These are phyloP conservation scores for Ophiostoma novo-ulmi DNA, from an alignment of 2,329 filamentous ascomycete species.

Conservation along the genomic window DNA sequence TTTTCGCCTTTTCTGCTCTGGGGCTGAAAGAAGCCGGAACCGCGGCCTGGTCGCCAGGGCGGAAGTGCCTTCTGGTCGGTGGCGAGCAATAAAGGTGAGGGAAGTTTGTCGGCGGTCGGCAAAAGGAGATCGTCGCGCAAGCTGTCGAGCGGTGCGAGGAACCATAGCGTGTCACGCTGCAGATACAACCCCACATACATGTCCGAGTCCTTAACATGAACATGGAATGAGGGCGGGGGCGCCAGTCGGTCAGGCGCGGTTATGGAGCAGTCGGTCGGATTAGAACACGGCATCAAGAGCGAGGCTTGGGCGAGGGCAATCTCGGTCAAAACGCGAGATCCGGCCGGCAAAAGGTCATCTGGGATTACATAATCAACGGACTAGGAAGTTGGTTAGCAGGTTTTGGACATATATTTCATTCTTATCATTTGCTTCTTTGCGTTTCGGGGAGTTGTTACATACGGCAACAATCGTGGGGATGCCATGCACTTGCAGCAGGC, in stretches of 20 bases:
- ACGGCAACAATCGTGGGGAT: slow-evolving; percentile 20
- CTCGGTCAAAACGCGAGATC: slow-evolving; percentile 3
- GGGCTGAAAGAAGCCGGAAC: too few species aligned
- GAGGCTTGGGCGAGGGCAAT: not conserved
- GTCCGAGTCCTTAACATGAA: slow-evolving; percentile 22
- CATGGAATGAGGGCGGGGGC: slow-evolving; percentile 17
- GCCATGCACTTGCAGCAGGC: slow-evolving; percentile 18
- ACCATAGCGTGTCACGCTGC: slow-evolving; percentile 30
- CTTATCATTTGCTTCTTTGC: not conserved
- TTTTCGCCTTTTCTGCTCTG: too few species aligned
- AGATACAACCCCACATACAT: slow-evolving; percentile 28
- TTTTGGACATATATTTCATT: slow-evolving; percentile 7
- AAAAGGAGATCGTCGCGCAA: slow-evolving; percentile 18
- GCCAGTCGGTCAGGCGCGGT: not conserved
- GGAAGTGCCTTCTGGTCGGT: slow-evolving; percentile 28
- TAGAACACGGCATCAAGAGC: slow-evolving; percentile 11
- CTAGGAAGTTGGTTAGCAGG: too few species aligned
- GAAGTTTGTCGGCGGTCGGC: slow-evolving; percentile 20
- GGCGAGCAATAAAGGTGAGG: slow-evolving; percentile 28
- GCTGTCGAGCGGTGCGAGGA: slow-evolving; percentile 28
- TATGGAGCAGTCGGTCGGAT: not conserved
- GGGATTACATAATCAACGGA: slow-evolving; percentile 21
- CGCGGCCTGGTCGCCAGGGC: slow-evolving; percentile 23
- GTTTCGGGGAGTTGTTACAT: too few species aligned
- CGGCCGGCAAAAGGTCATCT: slow-evolving; percentile 15